Evolutionary conservation across 2,329 filamentous ascomycete species (phyloP).

Genomic region (Trichoderma endophyticum): DNA sequence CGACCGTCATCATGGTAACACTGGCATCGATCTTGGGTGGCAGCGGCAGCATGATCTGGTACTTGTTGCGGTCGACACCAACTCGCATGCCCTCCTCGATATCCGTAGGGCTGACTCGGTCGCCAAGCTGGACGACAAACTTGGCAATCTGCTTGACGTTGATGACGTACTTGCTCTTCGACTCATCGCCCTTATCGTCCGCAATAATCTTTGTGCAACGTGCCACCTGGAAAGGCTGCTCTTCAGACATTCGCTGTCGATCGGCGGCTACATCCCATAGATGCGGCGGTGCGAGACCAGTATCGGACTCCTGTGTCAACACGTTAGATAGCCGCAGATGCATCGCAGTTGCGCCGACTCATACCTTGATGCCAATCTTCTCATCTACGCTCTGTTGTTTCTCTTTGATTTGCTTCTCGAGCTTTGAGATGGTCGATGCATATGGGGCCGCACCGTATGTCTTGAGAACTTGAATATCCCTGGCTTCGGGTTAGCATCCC

Average conservation of each 20-base stretch:
- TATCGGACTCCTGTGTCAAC: slow-evolving; percentile 80
- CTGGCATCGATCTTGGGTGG: slow-evolving; percentile 98
- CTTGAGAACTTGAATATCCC: slow-evolving; percentile 98
- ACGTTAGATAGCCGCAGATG: slow-evolving; percentile 22
- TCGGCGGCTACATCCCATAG: slow-evolving; percentile 98
- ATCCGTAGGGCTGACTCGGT: slow-evolving; percentile 95
- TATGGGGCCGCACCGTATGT: slow-evolving; percentile 98
- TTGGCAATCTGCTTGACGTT: slow-evolving; percentile 99
- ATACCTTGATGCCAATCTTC: slow-evolving; percentile 87
- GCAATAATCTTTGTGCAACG: slow-evolving; percentile 99
- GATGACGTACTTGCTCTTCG: slow-evolving; percentile 99
- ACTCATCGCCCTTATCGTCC: slow-evolving; percentile 85
- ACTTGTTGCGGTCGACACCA: slow-evolving; percentile 97
- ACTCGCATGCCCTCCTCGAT: slow-evolving; percentile 99
- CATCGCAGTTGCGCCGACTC: not conserved
- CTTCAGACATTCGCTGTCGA: slow-evolving; percentile 96
- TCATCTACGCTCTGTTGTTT: slow-evolving; percentile 97
- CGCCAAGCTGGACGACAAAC: slow-evolving; percentile 96
- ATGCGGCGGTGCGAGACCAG: slow-evolving; percentile 94
- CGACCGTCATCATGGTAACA: slow-evolving; percentile 99
- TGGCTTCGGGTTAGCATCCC: slow-evolving; percentile 40
- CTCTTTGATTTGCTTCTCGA: slow-evolving; percentile 99
- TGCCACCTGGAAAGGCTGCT: slow-evolving; percentile 95
- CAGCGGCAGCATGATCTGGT: slow-evolving; percentile 93
- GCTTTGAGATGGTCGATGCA: slow-evolving; percentile 87